phyloP scores from a whole-genome alignment of 2,329 filamentous ascomycete genomes.

The Tolypocladium cylindrosporum region DNA sequence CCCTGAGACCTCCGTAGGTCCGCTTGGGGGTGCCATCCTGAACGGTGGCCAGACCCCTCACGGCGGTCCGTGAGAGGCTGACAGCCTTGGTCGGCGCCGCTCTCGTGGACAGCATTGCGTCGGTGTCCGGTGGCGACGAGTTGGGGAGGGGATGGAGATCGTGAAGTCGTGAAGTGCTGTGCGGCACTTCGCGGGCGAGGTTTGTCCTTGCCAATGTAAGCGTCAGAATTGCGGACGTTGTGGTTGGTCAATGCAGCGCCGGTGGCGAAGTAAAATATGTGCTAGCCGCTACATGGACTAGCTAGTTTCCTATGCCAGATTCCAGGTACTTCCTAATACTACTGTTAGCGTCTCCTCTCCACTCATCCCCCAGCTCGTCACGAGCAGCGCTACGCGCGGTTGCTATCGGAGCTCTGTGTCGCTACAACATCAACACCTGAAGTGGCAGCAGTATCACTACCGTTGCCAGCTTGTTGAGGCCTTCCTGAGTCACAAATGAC shows the following conservation, averaged over 20 bases:
- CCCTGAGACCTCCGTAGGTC: constrained; percentile 76
- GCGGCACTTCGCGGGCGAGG: constrained; percentile 23
- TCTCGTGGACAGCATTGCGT: constrained; percentile 35
- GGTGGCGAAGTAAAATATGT: constrained; percentile 15
- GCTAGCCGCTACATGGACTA: constrained; percentile 14
- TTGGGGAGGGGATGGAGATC: constrained; percentile 11
- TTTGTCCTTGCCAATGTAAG: constrained; percentile 18
- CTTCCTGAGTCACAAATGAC: background rate
- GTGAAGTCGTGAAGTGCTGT: constrained; percentile 18
- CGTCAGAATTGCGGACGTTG: constrained; percentile 23
- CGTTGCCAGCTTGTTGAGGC: background rate
- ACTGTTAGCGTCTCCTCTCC: background rate
- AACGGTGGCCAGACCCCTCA: constrained; percentile 70
- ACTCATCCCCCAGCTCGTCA: background rate
- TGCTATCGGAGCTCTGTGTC: background rate
- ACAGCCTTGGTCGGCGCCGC: constrained; percentile 28
- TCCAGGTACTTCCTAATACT: background rate
- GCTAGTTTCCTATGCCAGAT: too few species aligned
- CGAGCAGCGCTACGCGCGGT: background rate
- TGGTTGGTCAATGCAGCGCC: constrained; percentile 31
- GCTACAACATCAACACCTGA: too few species aligned
- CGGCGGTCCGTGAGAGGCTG: constrained; percentile 31
- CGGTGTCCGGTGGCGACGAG: constrained; percentile 16
- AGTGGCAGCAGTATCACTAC: background rate
- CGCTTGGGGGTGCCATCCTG: constrained; percentile 63